Percentiles rank a stretch among this genome's conserved stretches.
Conservation (phyloP, 768 basidiomycete genomes). For the Boletus sp. region DNA sequence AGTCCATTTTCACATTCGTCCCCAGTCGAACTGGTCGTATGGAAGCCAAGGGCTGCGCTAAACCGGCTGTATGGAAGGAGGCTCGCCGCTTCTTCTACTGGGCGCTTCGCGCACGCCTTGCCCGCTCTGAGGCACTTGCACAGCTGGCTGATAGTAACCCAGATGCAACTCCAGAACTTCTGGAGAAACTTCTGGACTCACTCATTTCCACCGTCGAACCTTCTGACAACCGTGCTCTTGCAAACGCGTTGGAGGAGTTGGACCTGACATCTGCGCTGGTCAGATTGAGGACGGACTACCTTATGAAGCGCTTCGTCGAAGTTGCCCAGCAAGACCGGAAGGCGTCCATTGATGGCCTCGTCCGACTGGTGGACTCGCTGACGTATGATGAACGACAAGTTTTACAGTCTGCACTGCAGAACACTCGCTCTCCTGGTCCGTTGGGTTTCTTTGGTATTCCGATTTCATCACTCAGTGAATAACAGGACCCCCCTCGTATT, state of each 20-base stretch:
- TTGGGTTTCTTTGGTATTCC: constrained; percentile 8
- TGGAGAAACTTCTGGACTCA: constrained; percentile 59
- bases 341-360: constrained; percentile 70
- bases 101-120: constrained; percentile 82
- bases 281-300: constrained; percentile 67
- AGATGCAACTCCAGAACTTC: constrained; percentile 63
- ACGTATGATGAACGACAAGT: constrained; percentile 68
- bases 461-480: constrained; percentile 4
- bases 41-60: constrained; percentile 97
- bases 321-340: constrained; percentile 75
- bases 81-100: constrained; percentile 92
- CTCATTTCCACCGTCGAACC: constrained; percentile 54
- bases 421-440: constrained; percentile 58
- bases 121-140: constrained; percentile 61
- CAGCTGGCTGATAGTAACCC: constrained; percentile 72
- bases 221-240: constrained; percentile 55
- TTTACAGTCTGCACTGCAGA: constrained; percentile 62
- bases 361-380: constrained; percentile 70
- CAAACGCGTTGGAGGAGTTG: constrained; percentile 67
- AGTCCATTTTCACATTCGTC: constrained; percentile 5
- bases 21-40: constrained; percentile 87
- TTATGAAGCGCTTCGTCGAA: constrained; percentile 63
- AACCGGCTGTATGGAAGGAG: constrained; percentile 82
- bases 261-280: constrained; percentile 62
- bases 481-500: constrained; percentile 43